Base-by-base conservation (phyloP, 257 asterid species). In the Echium plantagineum region DNA sequence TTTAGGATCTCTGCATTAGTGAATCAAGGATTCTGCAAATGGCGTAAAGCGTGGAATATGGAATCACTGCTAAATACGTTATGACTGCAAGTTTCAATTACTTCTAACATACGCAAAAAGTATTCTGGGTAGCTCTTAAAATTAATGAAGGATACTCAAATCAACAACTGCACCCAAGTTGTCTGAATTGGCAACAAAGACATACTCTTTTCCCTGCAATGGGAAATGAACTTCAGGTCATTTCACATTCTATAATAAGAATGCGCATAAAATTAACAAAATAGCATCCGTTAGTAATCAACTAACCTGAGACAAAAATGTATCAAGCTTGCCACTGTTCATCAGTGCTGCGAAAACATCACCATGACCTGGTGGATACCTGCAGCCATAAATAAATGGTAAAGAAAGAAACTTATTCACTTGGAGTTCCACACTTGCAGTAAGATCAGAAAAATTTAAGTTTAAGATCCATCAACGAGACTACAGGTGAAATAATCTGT, bases 321-420 rank as follows among this genome's bases (percentile, higher is more conserved):
- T 82, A 83, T 89, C 96, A 73, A 93, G 99, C 76, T 93, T 86
- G 74, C 99, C 99, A 63, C 95, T 84, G 63, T 93, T 93, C 85
- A 80, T 78, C 79, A 93, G 80, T 67, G 99, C 71, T 62, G 99
- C 85, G 72, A 93, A 93, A 59, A 93, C 99, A 68, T 93, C 99
- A 47, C 99, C 99, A 73, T 93, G 99, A 69, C 97, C 99, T 61
- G 99, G 96, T 35, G 97, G 99, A 68, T 84, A 86, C 99, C 99
- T 86, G 66, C 53, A 72, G n/a, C 69, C 70, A 75, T 59, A 69
- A 64, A 31, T 22, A 63, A 55, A 24, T 63, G 63, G 63, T 63
- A 66, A 42, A 42, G 49, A 4, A 42, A 42, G 17, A 12, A 42
- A 42, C 49, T 42, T 9, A 10, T 10, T 3, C 12, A 42, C 16